Conservation (phyloP, 2,329 filamentous ascomycete genomes). For the Hawksworthiomyces lignivorus region DNA sequence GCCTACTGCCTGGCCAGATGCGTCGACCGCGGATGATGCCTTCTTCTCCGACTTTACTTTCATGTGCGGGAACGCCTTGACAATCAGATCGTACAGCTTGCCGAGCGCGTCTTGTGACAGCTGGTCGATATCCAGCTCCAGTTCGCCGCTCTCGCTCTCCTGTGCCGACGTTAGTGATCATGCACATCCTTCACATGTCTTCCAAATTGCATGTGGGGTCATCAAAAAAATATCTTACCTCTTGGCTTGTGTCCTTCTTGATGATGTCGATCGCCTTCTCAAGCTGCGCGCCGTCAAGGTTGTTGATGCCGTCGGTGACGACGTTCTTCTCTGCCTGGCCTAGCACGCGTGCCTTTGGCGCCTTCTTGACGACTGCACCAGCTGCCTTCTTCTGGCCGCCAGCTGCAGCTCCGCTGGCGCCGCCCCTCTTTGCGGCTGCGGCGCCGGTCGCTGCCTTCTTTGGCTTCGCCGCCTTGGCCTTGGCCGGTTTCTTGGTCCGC, state of each 20-base stretch:
- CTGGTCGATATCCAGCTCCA: slow-evolving; percentile 53
- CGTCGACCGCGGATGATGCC: slow-evolving; percentile 19
- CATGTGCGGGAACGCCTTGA: slow-evolving; percentile 31
- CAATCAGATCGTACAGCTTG: slow-evolving; percentile 41
- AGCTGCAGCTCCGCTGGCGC: slow-evolving; percentile 17
- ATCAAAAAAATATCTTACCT: no score
- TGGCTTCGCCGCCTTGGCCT: slow-evolving; percentile 50
- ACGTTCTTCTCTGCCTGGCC: slow-evolving; percentile 81
- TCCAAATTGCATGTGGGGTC: no score
- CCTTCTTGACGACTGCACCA: slow-evolving; percentile 33
- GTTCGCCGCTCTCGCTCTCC: slow-evolving; percentile 53
- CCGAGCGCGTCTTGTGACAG: slow-evolving; percentile 47
- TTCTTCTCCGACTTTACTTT: slow-evolving; percentile 26
- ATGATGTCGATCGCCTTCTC: slow-evolving; percentile 81
- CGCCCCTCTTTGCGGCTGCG: slow-evolving; percentile 7
- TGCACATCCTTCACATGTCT: no score
- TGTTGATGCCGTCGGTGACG: slow-evolving; percentile 78
- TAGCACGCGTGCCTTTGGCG: slow-evolving; percentile 50
- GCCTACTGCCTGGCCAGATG: slow-evolving; percentile 16
- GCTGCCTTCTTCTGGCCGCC: slow-evolving; percentile 27
- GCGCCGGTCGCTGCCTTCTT: slow-evolving; percentile 26
- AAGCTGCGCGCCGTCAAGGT: slow-evolving; percentile 70
- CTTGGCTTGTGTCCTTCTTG: slow-evolving; percentile 72
- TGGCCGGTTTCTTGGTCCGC: slow-evolving; percentile 45
- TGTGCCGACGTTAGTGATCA: slow-evolving; percentile 20